Conservation (phyloP, 257 asterid genomes). For the Solanum chiquidenum region DNA sequence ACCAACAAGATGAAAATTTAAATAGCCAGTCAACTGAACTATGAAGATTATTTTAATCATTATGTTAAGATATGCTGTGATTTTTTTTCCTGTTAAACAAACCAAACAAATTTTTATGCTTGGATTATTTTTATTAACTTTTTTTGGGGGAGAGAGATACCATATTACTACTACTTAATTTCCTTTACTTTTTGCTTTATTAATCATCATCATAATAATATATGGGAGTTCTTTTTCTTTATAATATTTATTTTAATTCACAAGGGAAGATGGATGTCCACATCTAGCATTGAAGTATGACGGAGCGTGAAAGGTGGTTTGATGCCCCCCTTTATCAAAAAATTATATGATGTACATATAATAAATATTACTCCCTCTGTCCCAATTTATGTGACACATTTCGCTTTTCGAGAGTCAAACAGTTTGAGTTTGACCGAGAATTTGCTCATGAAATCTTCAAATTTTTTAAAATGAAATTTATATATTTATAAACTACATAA, state of each 20-base stretch:
- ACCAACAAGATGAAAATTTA: not conserved
- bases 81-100: not conserved
- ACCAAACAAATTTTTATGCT: not conserved
- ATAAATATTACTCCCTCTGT: too few species aligned
- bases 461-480: too few species aligned
- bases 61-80: not conserved
- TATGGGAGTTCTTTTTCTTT: not conserved
- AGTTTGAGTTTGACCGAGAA: too few species aligned
- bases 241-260: not conserved
- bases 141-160: not conserved
- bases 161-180: not conserved
- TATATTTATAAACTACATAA: too few species aligned
- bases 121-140: not conserved
- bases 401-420: too few species aligned
- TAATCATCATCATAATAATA: not conserved
- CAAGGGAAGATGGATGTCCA: not conserved
- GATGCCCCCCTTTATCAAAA: rapidly evolving
- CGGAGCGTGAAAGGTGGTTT: not conserved
- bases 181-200: not conserved
- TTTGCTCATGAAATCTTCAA: too few species aligned
- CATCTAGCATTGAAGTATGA: not conserved
- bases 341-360: too few species aligned
- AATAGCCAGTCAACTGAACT: not conserved
- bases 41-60: not conserved
- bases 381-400: too few species aligned